phyloP scores from a whole-genome alignment of 192 early-diverging fungal genomes.

The Linnemannia zychae region DNA sequence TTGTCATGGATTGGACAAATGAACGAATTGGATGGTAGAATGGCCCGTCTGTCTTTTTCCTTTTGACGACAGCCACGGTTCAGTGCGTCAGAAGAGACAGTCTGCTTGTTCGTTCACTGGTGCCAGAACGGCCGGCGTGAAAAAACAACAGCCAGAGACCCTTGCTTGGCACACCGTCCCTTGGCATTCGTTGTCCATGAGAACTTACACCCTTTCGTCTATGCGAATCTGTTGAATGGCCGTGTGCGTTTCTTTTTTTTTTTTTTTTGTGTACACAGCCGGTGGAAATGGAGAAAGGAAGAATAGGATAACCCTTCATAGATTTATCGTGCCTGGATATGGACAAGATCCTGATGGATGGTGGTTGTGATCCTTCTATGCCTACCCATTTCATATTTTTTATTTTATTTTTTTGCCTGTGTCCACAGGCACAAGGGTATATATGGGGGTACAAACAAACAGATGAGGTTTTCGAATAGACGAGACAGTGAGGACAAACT shows the following conservation, averaged over 20 bases:
- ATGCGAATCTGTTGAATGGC: neutral
- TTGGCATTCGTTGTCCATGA: neutral
- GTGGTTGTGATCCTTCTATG: no score
- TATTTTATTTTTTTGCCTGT: neutral
- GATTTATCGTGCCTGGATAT: conserved; percentile 5
- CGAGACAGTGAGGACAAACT: neutral
- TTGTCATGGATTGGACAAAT: neutral
- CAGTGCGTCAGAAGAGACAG: neutral
- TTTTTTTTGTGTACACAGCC: no score
- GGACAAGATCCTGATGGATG: no score
- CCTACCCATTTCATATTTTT: neutral
- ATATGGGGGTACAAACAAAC: neutral
- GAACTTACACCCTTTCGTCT: neutral
- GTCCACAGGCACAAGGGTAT: neutral
- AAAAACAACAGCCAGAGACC: neutral
- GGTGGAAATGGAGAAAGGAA: neutral
- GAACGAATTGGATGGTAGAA: neutral
- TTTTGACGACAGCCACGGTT: neutral
- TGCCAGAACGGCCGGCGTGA: neutral
- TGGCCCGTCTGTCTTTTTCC: neutral
- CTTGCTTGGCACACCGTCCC: neutral
- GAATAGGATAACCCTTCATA: neutral
- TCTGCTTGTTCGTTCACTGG: neutral
- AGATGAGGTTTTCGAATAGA: neutral
- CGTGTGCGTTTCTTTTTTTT: neutral